phyloP scores from a whole-genome alignment of 2,329 filamentous ascomycete genomes.

The Graphilbum fragrans region DNA sequence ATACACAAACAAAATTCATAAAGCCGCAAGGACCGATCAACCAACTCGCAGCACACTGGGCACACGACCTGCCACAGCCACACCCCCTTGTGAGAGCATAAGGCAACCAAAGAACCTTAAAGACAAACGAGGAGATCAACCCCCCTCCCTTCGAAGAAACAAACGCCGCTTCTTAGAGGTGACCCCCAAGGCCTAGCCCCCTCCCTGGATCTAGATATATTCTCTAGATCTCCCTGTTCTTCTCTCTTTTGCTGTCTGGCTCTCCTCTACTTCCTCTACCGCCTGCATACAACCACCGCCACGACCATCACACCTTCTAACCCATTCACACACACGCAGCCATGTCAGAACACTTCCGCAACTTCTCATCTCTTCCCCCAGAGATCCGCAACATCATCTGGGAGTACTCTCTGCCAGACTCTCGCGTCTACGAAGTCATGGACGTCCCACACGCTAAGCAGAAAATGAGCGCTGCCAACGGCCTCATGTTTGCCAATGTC shows the following conservation, averaged over 20 bases:
- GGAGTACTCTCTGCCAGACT: slow-evolving; percentile 29
- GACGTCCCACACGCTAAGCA: slow-evolving; percentile 29
- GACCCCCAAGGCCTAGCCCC: too few relatives aligned
- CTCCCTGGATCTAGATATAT: too few relatives aligned
- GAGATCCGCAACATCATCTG: slow-evolving; percentile 34
- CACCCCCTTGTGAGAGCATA: background rate
- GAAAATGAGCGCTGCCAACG: slow-evolving; percentile 24
- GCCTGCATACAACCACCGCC: too few relatives aligned
- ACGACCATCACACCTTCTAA: background rate
- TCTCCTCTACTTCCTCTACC: too few relatives aligned
- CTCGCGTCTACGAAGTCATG: slow-evolving; percentile 33
- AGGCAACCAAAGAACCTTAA: background rate
- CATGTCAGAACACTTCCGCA: slow-evolving; percentile 10
- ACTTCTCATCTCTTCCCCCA: slow-evolving; percentile 23
- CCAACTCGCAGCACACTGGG: too few relatives aligned
- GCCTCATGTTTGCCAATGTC: slow-evolving; percentile 33
- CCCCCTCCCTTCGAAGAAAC: too few relatives aligned
- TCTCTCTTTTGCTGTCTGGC: too few relatives aligned
- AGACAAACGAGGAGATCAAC: background rate
- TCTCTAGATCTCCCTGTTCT: too few relatives aligned
- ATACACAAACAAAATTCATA: background rate
- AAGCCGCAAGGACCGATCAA: background rate
- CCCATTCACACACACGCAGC: too few relatives aligned
- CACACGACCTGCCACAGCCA: too few relatives aligned
- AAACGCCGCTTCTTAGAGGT: too few relatives aligned